Conservation (phyloP, 1,284 basidiomycete genomes). For the Gymnopus androsaceus region DNA sequence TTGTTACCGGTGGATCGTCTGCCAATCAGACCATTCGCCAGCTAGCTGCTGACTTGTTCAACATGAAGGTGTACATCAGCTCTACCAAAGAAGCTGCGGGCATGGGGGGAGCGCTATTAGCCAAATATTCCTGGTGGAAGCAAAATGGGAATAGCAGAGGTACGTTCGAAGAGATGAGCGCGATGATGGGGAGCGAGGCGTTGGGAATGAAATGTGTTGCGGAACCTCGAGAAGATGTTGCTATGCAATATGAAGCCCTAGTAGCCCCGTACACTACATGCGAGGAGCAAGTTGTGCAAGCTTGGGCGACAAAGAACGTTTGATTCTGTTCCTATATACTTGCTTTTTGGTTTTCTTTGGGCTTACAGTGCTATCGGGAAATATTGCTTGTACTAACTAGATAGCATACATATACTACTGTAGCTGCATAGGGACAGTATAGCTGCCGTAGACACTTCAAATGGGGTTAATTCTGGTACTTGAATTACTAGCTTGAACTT, state of each 20-base stretch:
- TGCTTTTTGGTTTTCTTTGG: neutral
- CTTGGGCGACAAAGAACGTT: constrained; percentile 7
- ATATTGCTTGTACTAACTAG: too few relatives aligned
- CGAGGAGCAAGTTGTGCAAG: constrained; percentile 41
- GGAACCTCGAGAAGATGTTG: constrained; percentile 47
- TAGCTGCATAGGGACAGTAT: too few relatives aligned
- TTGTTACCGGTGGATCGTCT: constrained; percentile 82
- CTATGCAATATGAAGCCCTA: constrained; percentile 43
- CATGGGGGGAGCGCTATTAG: constrained; percentile 69
- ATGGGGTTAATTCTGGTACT: too few relatives aligned
- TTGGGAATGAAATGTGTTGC: constrained; percentile 60
- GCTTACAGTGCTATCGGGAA: neutral
- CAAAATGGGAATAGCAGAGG: constrained; percentile 41
- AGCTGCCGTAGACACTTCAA: too few relatives aligned
- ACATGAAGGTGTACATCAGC: constrained; percentile 70
- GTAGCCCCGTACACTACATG: constrained; percentile 46
- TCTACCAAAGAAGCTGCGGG: constrained; percentile 71
- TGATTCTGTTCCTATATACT: neutral
- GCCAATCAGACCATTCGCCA: constrained; percentile 76
- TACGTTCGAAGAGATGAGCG: constrained; percentile 67
- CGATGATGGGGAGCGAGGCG: constrained; percentile 40
- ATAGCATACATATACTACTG: too few relatives aligned
- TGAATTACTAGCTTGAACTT: too few relatives aligned
- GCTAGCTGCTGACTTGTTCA: constrained; percentile 78
- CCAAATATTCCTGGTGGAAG: constrained; percentile 72